Base-by-base conservation (phyloP, 2,329 filamentous ascomycete species). In the Alternaria brassicicola region DNA sequence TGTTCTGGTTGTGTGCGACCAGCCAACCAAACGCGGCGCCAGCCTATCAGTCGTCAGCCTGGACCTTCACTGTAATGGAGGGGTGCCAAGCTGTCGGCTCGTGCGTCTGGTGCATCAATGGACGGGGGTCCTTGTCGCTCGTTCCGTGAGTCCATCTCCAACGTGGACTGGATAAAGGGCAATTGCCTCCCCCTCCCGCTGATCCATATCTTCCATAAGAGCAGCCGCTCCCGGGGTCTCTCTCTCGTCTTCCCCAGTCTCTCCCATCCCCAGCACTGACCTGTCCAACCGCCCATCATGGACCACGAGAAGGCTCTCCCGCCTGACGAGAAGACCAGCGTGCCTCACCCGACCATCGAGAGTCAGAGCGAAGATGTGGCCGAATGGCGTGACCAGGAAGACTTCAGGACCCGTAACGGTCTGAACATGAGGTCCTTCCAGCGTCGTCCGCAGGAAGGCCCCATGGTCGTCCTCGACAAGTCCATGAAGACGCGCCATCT, bases 401-500 rank as follows among this genome's bases (percentile, higher is more conserved):
- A 67, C 64, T 76, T 76, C 66, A 61, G 62, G 69, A 76, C 73
- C 62, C 71, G 73, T 25, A 76, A 76, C 59, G 73, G 74, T 57
- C 63, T 76, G 39, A 76, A 73, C 62, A 50, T 75, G 30, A 66
- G 61, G 63, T 76, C 74, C 17, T 76, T 76, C 67, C 62, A 71
- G 62, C 73, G 74, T 31, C 72, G 72, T 57, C 71, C 70, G 25
- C 61, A 58, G n/a, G 66, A 61, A 17, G 67, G 61, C 35, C 46
- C 51, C 23, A 26, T 67, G 28, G 51, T 72, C 33, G 71, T 72
- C 28, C 68, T 76, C 56, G 74, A 76, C 70, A 75, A 71, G 67
- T 75, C 73, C 66, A 84, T 87, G 79, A 83, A 84, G 78, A 78
- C 79, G 50, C 83, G 85, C 63, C 85, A 87, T 74, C 75, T 87